Percentiles rank a stretch among this genome's conserved stretches.
Conservation (phyloP, 2,329 filamentous ascomycete genomes). For the Phyllosticta ampelicida region DNA sequence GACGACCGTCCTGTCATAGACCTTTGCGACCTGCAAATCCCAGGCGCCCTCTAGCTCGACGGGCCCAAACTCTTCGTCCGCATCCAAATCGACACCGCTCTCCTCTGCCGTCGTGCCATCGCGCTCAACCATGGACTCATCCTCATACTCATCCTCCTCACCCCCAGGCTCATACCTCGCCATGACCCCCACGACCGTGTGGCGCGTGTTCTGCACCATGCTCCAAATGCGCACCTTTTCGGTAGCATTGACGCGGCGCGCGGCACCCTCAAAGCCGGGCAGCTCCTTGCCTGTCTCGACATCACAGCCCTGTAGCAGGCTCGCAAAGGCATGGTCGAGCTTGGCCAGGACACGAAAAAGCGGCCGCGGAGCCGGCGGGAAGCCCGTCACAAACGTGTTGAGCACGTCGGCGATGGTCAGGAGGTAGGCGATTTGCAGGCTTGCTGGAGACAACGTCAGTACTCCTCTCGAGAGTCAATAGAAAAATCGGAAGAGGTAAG, state of each 20-base stretch:
- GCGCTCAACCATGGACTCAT: conserved; percentile 27
- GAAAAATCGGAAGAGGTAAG: not conserved
- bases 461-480: conserved; percentile 5
- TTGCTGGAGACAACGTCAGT: conserved; percentile 39
- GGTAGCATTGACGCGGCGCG: conserved; percentile 58
- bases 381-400: conserved; percentile 60
- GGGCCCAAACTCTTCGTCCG: conserved; percentile 21
- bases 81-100: not conserved
- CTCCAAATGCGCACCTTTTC: conserved; percentile 84
- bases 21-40: conserved; percentile 60
- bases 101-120: conserved; percentile 18
- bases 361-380: conserved; percentile 54
- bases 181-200: conserved; percentile 59
- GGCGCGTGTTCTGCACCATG: conserved; percentile 64
- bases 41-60: conserved; percentile 27
- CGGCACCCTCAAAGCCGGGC: conserved; percentile 55
- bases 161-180: conserved; percentile 38
- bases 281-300: conserved; percentile 53
- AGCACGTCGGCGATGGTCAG: conserved; percentile 66
- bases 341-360: conserved; percentile 66
- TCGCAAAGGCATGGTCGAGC: conserved; percentile 73
- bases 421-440: conserved; percentile 73
- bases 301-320: conserved; percentile 58
- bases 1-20: conserved; percentile 72
- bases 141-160: conserved; percentile 27